Conservation (phyloP, 768 basidiomycete genomes). For the Rhodosporidiobolus odoratus region DNA sequence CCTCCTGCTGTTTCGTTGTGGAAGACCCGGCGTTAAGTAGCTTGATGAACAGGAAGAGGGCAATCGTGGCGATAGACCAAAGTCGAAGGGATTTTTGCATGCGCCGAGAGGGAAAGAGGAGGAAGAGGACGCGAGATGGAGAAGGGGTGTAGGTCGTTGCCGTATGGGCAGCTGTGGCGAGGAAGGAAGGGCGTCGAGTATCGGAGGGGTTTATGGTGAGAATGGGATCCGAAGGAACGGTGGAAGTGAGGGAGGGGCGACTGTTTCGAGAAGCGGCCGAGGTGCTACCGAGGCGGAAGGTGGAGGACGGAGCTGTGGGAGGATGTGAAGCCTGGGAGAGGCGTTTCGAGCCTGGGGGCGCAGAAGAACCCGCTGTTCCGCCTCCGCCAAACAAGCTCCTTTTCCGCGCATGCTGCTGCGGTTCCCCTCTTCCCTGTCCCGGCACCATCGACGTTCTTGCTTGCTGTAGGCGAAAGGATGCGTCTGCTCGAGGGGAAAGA, state of each 20-base stretch:
- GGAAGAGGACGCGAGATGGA: background rate
- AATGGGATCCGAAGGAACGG: background rate
- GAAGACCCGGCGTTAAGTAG: background rate
- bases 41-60: slow-evolving; percentile 4
- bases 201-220: background rate
- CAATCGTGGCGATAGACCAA: slow-evolving; percentile 11
- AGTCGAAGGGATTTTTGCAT: slow-evolving; percentile 1
- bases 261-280: background rate
- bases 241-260: background rate
- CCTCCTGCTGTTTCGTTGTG: background rate
- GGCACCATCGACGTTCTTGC: background rate
- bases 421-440: background rate
- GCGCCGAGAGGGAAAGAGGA: slow-evolving; percentile 1
- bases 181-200: slow-evolving; percentile 1
- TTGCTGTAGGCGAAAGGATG: background rate
- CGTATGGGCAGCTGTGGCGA: background rate
- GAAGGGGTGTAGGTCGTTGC: background rate
- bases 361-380: background rate
- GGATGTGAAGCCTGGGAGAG: background rate
- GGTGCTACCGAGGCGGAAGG: background rate
- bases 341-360: background rate
- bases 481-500: background rate
- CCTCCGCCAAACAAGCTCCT: background rate
- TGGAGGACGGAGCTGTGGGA: background rate
- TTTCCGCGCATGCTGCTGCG: background rate